A percentile compares a stretch with the other conserved stretches of the same genome.
Conservation (phyloP, 768 basidiomycete genomes). For the Bullera alba region DNA sequence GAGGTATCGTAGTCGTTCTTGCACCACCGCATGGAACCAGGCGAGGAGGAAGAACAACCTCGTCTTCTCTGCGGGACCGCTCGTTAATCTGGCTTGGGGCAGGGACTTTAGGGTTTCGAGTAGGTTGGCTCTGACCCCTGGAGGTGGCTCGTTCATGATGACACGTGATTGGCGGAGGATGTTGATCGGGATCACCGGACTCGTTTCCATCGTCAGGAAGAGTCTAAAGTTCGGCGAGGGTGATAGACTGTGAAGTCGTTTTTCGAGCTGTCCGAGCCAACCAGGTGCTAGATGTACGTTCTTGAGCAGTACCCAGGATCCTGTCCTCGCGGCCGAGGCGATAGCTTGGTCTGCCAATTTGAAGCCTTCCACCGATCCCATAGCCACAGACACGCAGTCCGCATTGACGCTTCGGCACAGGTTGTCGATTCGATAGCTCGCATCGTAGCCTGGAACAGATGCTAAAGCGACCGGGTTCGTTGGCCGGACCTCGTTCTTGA, state of each 20-base stretch:
- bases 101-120: conserved; percentile 79
- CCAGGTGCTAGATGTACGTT: conserved; percentile 93
- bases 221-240: conserved; percentile 87
- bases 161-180: conserved; percentile 92
- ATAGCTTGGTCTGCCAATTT: conserved; percentile 93
- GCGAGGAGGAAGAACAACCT: conserved; percentile 91
- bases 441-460: conserved; percentile 93
- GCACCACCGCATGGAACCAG: conserved; percentile 98
- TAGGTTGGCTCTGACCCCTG: conserved; percentile 92
- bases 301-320: conserved; percentile 93
- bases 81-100: conserved; percentile 58
- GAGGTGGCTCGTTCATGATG: conserved; percentile 97
- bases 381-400: conserved; percentile 82
- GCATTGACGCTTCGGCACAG: conserved; percentile 54
- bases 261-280: conserved; percentile 94
- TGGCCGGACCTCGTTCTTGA: conserved; percentile 68
- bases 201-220: conserved; percentile 97
- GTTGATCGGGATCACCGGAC: conserved; percentile 88
- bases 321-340: conserved; percentile 80
- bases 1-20: conserved; percentile 91
- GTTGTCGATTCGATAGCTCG: conserved; percentile 67
- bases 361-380: conserved; percentile 99
- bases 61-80: conserved; percentile 87
- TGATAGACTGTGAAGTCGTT: conserved; percentile 85
- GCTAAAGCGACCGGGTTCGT: conserved; percentile 79